Base-by-base conservation (phyloP, 805 yeast species). In the Nakazawaea ishiwadae region DNA sequence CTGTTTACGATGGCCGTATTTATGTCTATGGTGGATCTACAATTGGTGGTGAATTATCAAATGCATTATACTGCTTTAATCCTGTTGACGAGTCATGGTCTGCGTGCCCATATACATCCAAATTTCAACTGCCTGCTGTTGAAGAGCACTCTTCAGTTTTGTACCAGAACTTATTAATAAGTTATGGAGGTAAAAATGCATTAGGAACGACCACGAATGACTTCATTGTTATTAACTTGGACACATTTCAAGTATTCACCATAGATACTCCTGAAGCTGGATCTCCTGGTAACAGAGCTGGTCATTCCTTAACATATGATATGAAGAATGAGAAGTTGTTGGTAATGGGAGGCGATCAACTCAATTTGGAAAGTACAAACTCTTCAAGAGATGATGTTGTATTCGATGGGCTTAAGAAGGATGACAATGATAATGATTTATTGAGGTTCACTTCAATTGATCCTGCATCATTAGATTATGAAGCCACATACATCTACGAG, bases 21-120 rank as follows among this genome's bases (percentile, higher is more conserved):
- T 91, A 82, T 70, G 68, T 93, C 9, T 93, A 84, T 65, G 99
- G 99, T 46, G 99, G 99, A 44, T 84, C 88, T 44, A 66, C 69
- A 40, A 88, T 87, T 52, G 77, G 83, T 20, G 78, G 73, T 46
- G 72, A 73, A 39, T 75, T 90, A 47, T 77, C 76, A 38, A 81
- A 84, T 53, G 91, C 86, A 51, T 66, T 91, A 27, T 88, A 91
- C 79, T 68, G 81, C 52, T 93, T 75, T 61, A 91, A 91, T 57
- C 87, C 95, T 0, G 50, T 62, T 7, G 58, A 62, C 6, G 78
- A 77, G 51, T 69, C 71, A 31, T 93, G 98, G 97, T 66, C 78
- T 18, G 76, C 75, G 47, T 65, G 85, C 29, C 72, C 72, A 39
- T 78, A 95, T 28, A 65, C 76, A n/a, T 95, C 95, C 8, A 62